phyloP scores from a whole-genome alignment of 2,329 filamentous ascomycete genomes.

The Alternaria brassicae region DNA sequence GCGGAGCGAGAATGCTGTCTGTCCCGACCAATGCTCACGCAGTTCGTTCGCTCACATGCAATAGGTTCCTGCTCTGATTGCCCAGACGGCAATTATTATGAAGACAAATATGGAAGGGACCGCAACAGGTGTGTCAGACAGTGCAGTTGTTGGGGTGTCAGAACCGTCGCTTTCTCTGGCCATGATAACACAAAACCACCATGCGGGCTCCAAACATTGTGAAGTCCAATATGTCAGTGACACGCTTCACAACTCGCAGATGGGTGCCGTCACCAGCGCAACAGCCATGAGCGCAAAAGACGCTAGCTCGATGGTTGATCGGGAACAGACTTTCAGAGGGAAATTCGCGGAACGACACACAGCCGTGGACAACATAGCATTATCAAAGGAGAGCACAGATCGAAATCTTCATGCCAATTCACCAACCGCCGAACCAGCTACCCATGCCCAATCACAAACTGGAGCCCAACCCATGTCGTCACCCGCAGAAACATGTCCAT shows the following conservation, averaged over 20 bases:
- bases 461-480: neutral
- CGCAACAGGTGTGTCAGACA: neutral
- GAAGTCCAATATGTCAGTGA: neutral
- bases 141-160: neutral
- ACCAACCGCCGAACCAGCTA: neutral
- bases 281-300: neutral
- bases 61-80: neutral
- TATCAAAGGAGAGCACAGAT: neutral
- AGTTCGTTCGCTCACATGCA: conserved; percentile 12
- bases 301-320: neutral
- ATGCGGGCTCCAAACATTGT: neutral
- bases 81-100: neutral
- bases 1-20: conserved; percentile 13
- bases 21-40: conserved; percentile 8
- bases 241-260: neutral
- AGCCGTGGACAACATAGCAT: neutral
- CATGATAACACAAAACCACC: no score
- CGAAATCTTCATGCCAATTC: neutral
- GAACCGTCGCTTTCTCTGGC: no score
- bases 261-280: neutral
- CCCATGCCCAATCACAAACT: neutral
- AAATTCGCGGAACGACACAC: neutral
- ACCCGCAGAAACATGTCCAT: conserved; percentile 5
- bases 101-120: neutral
- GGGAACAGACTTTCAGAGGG: neutral